Conservation (phyloP, 2,329 filamentous ascomycete species). For the Botrytis aclada region DNA sequence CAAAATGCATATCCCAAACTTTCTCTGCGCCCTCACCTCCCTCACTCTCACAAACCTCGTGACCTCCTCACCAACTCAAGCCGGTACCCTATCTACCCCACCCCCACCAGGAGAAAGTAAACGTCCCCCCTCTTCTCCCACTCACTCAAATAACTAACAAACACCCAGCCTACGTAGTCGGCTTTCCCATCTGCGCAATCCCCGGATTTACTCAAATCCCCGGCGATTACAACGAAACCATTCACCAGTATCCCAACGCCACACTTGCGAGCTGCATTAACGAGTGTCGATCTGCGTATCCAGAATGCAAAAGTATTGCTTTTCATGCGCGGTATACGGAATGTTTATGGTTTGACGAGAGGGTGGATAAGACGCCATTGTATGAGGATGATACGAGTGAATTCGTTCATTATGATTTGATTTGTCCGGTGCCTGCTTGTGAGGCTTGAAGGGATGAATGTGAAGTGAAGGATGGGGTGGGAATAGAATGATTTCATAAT, state of each 20-base stretch:
- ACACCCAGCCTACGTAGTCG: not conserved
- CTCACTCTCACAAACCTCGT: slow-evolving; percentile 6
- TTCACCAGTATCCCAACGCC: not conserved
- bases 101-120: slow-evolving; percentile 15
- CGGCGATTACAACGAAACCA: slow-evolving; percentile 6
- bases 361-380: slow-evolving; percentile 8
- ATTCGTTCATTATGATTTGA: slow-evolving; percentile 19
- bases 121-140: no score
- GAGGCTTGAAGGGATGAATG: not conserved
- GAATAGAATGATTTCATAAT: no score
- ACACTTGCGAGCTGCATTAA: slow-evolving; percentile 4
- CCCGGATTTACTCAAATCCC: not conserved
- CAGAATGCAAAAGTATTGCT: slow-evolving; percentile 8
- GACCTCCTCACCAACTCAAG: not conserved
- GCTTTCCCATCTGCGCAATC: not conserved
- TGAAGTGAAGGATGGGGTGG: no score
- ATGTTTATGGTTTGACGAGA: slow-evolving; percentile 13
- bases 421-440: slow-evolving; percentile 5
- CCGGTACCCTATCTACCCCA: not conserved
- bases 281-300: slow-evolving; percentile 14
- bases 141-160: not conserved
- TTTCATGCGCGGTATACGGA: slow-evolving; percentile 8
- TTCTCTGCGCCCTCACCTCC: not conserved
- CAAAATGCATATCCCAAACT: not conserved
- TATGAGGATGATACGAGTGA: slow-evolving; percentile 13